These are phyloP conservation scores for Westerdykella aurantiaca DNA, from an alignment of 2,329 filamentous ascomycete genomes.

Conservation along the genomic window DNA sequence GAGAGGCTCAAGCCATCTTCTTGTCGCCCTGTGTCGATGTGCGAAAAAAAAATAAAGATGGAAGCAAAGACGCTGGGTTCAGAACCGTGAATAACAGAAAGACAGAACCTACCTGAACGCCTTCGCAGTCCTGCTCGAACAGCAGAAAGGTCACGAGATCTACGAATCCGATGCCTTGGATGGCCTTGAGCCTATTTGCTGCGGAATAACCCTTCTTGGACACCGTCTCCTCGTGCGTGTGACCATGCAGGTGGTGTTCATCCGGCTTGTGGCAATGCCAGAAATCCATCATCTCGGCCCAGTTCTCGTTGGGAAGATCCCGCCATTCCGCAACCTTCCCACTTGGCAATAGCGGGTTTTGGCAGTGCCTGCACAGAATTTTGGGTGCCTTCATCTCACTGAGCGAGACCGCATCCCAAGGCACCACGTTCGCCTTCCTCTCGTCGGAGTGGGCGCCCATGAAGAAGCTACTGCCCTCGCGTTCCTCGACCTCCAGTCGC, in stretches of 20 bases:
- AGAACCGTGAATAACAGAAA: neutral
- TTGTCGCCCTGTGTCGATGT: slow-evolving; percentile 42
- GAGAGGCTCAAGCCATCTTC: slow-evolving; percentile 48
- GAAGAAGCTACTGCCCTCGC: slow-evolving; percentile 26
- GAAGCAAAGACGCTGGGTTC: neutral
- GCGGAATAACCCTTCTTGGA: slow-evolving; percentile 69
- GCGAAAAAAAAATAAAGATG: neutral
- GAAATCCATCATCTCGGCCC: slow-evolving; percentile 99
- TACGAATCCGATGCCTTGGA: slow-evolving; percentile 65
- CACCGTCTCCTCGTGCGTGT: slow-evolving; percentile 30
- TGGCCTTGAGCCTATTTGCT: slow-evolving; percentile 64
- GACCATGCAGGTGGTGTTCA: slow-evolving; percentile 53
- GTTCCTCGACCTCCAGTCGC: slow-evolving; percentile 48
- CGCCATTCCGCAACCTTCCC: slow-evolving; percentile 60
- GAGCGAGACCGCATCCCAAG: slow-evolving; percentile 41
- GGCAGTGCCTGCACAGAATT: slow-evolving; percentile 26
- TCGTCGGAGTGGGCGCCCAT: slow-evolving; percentile 24
- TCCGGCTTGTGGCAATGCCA: slow-evolving; percentile 97
- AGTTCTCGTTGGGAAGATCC: slow-evolving; percentile 90
- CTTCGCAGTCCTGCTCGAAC: slow-evolving; percentile 57
- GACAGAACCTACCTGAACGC: slow-evolving; percentile 39
- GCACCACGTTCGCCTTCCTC: slow-evolving; percentile 35
- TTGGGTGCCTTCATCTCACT: slow-evolving; percentile 13
- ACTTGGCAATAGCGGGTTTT: slow-evolving; percentile 11
- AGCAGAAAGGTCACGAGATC: slow-evolving; percentile 75